Conservation (phyloP, 495 filamentous ascomycete genomes). For the Aspergillus nidulans region DNA sequence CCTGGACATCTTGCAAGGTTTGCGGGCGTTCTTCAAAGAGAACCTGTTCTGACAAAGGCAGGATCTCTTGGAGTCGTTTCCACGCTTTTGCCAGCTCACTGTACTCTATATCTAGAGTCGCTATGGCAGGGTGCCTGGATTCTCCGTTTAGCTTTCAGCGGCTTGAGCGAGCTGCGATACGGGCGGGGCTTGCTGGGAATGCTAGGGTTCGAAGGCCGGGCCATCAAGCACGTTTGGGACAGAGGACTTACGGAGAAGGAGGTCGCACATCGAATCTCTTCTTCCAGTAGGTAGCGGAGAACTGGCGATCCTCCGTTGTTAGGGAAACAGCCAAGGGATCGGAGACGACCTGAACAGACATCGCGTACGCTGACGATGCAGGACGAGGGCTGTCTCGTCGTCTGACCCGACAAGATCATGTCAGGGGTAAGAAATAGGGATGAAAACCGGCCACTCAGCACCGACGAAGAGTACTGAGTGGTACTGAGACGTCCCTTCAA, state of each 20-base stretch:
- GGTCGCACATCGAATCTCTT: conserved; percentile 21
- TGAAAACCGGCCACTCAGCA: conserved; percentile 7
- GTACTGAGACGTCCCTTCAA: not conserved
- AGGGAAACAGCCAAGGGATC: conserved; percentile 8
- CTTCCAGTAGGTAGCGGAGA: conserved; percentile 15
- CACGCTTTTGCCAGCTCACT: conserved; percentile 42
- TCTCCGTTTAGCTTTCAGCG: not conserved
- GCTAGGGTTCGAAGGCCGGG: not conserved
- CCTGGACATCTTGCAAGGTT: conserved; percentile 29
- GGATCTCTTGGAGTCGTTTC: conserved; percentile 36
- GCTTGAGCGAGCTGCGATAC: not conserved
- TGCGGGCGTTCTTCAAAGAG: conserved; percentile 33
- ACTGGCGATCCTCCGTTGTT: conserved; percentile 14
- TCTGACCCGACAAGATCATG: conserved; percentile 20
- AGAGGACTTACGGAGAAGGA: conserved; percentile 18
- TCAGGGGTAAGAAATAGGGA: conserved; percentile 17
- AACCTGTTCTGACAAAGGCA: conserved; percentile 31
- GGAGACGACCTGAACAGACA: conserved; percentile 14
- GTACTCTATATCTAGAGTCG: conserved; percentile 42
- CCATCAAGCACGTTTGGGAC: not conserved
- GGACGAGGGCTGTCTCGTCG: conserved; percentile 22
- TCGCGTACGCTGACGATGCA: conserved; percentile 14
- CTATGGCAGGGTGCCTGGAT: conserved; percentile 30
- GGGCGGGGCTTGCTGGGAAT: not conserved
- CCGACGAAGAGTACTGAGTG: not conserved